phyloP scores from a whole-genome alignment of 768 basidiomycete genomes.

The Collybia nuda region DNA sequence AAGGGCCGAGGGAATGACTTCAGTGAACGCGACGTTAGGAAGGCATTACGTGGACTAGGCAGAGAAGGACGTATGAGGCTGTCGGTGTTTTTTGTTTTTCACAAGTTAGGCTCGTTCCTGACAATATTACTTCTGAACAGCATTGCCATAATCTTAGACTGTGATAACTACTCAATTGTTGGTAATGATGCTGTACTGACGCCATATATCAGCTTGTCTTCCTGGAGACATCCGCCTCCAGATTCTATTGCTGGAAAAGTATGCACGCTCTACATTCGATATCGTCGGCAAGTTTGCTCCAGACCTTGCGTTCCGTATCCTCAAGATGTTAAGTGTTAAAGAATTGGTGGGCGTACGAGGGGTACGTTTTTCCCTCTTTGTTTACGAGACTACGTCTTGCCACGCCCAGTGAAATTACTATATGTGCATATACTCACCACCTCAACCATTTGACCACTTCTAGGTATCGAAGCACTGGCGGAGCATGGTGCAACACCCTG shows the following conservation, averaged over 20 bases:
- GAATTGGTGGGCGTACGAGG: conserved; percentile 62
- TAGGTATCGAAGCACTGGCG: conserved; percentile 50
- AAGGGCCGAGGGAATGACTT: conserved; percentile 61
- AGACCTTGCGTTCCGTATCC: conserved; percentile 60
- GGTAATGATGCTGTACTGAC: conserved; percentile 2
- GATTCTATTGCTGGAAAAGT: conserved; percentile 83
- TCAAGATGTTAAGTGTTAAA: conserved; percentile 52
- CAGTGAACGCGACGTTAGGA: conserved; percentile 68
- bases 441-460: conserved; percentile 27
- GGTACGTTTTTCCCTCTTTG: conserved; percentile 33
- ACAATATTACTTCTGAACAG: conserved; percentile 23
- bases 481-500: conserved; percentile 54
- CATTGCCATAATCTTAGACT: conserved; percentile 64
- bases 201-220: conserved; percentile 53
- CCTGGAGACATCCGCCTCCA: conserved; percentile 86
- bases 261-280: conserved; percentile 80
- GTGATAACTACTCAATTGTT: conserved; percentile 25
- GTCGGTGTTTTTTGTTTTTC: conserved; percentile 43
- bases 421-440: conserved; percentile 30
- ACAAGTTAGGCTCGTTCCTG: background rate
- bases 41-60: conserved; percentile 57
- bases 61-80: conserved; percentile 73
- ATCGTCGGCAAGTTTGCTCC: conserved; percentile 72
- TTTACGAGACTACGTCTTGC: conserved; percentile 29
- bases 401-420: no score